Conservation (phyloP, 148 eudicot species). For the Spergularia marina region DNA sequence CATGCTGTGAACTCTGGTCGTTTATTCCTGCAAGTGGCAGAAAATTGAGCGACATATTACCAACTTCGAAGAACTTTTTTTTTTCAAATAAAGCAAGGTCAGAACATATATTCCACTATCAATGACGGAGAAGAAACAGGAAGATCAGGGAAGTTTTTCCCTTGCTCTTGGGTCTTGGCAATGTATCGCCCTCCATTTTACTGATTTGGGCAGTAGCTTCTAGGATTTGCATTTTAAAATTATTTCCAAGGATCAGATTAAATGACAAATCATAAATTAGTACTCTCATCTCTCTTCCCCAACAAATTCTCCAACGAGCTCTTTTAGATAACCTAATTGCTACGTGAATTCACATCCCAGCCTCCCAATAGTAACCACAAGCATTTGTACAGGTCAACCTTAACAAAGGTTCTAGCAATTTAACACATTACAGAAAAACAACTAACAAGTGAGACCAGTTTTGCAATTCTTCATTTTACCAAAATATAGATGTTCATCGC, state of each 20-base stretch:
- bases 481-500: background rate
- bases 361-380: background rate
- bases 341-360: background rate
- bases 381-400: background rate
- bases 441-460: background rate
- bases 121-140: background rate
- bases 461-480: background rate
- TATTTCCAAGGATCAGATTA: background rate
- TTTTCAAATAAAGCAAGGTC: background rate
- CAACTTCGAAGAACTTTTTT: background rate
- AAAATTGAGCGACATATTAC: conserved; percentile 9
- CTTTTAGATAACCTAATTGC: background rate
- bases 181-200: background rate
- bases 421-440: background rate
- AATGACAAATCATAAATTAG: background rate
- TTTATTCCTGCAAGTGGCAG: conserved; percentile 61
- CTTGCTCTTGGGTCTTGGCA: background rate
- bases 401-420: background rate
- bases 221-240: background rate
- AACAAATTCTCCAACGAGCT: too few relatives aligned
- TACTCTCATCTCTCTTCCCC: too few relatives aligned
- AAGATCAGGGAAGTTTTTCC: background rate
- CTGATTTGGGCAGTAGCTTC: background rate
- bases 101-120: background rate
- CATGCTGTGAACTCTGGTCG: conserved; percentile 95